Evolutionary conservation across 495 filamentous ascomycete genomes (phyloP).

Genomic region (Hypoxylon lienhwacheense): DNA sequence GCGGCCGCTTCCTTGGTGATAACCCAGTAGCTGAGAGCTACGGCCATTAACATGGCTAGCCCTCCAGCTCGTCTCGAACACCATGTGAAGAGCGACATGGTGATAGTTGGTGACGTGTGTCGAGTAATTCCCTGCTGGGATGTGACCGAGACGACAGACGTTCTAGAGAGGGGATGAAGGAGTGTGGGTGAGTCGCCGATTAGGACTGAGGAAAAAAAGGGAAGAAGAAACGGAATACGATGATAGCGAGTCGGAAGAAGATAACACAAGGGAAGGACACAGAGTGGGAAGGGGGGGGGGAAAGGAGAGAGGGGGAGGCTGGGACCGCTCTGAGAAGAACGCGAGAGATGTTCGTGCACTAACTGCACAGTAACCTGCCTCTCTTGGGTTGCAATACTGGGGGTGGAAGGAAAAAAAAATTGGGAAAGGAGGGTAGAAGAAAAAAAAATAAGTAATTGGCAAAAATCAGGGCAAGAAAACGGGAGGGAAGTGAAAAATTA

Average conservation of each 20-base stretch:
- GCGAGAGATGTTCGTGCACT: conserved; percentile 38
- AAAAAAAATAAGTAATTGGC: conserved; percentile 32
- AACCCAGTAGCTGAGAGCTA: conserved; percentile 51
- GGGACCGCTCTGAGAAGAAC: conserved; percentile 16
- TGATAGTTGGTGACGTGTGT: conserved; percentile 20
- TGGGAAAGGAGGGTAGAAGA: conserved; percentile 15
- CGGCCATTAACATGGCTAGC: conserved; percentile 49
- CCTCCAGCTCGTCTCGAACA: conserved; percentile 52
- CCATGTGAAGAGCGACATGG: conserved; percentile 55
- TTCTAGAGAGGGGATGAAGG: conserved; percentile 16
- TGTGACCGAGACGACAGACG: conserved; percentile 10
- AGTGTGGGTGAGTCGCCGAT: conserved; percentile 18
- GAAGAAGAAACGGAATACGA: conserved; percentile 15
- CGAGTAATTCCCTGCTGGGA: conserved; percentile 22
- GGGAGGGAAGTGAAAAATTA: conserved; percentile 38
- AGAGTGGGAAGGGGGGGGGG: conserved; percentile 25
- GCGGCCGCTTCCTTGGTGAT: conserved; percentile 48
- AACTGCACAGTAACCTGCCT: conserved; percentile 32
- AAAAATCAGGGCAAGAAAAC: conserved; percentile 29
- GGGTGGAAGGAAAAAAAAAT: conserved; percentile 11
- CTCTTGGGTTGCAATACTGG: conserved; percentile 29
- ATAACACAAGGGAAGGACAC: conserved; percentile 34
- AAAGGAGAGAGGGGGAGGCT: conserved; percentile 28
- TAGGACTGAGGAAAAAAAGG: conserved; percentile 25
- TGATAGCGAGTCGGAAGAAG: conserved; percentile 24